Evolutionary conservation across 345 rosid genomes (phyloP).

Genomic region (Boechera stricta): DNA sequence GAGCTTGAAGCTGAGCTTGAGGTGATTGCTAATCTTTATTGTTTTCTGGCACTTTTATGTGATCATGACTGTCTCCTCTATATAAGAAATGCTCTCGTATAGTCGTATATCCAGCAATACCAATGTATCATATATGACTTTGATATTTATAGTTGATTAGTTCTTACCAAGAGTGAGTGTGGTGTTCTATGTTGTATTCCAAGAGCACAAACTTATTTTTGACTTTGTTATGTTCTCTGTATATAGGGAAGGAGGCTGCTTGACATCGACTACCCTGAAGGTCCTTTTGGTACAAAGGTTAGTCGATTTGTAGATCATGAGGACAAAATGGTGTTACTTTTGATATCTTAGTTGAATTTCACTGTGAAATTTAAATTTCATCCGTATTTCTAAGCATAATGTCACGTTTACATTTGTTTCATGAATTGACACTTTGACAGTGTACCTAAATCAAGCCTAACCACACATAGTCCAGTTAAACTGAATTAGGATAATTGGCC

Average conservation of each 20-base stretch:
- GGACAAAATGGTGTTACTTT: background rate
- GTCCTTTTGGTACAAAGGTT: conserved; percentile 95
- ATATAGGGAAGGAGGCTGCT: conserved; percentile 73
- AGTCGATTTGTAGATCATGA: conserved; percentile 30
- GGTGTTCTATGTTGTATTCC: background rate
- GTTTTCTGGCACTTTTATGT: background rate
- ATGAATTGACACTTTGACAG: background rate
- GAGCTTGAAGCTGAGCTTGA: conserved; percentile 72
- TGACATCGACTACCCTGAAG: conserved; percentile 65
- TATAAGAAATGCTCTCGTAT: background rate
- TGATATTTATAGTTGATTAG: background rate
- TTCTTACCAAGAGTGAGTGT: background rate
- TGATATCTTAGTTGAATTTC: background rate
- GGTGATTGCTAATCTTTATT: conserved; percentile 44
- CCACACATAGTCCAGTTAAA: background rate
- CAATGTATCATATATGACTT: background rate
- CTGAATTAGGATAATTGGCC: background rate
- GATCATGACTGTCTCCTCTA: background rate
- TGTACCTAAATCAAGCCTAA: background rate
- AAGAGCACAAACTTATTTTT: background rate
- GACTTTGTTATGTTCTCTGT: conserved; percentile 17
- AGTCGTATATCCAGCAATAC: background rate
- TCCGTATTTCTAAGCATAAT: background rate
- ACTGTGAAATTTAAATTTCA: background rate
- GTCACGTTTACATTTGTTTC: background rate